phyloP scores from a whole-genome alignment of 31 red algal genomes.

The Endocladia muricata region DNA sequence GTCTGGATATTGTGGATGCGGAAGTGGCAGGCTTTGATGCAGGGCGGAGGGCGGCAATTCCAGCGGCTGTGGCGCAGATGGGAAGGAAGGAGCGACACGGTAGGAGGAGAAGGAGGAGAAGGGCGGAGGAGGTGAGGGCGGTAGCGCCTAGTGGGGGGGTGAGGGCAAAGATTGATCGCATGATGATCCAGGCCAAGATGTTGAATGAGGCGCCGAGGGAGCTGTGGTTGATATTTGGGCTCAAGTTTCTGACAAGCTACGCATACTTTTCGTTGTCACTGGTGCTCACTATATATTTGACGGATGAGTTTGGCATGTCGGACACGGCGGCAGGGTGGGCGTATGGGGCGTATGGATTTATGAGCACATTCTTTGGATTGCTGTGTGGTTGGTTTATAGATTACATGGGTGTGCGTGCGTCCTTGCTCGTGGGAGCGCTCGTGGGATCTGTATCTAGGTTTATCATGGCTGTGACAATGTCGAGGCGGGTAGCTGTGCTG shows the following conservation, averaged over 20 bases:
- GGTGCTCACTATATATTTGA: conserved; percentile 75
- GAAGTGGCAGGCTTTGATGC: too few species aligned
- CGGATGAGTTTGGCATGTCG: conserved; percentile 77
- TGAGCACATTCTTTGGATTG: conserved; percentile 86
- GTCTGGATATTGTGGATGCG: too few species aligned
- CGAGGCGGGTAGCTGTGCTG: conserved; percentile 19
- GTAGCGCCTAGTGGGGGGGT: too few species aligned
- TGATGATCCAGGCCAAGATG: conserved; percentile 24
- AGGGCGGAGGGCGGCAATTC: too few species aligned
- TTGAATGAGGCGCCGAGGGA: conserved; percentile 75
- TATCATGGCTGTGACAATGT: conserved; percentile 53
- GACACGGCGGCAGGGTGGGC: conserved; percentile 84
- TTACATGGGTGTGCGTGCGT: conserved; percentile 76
- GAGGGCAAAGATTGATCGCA: conserved; percentile 43
- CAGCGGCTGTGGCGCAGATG: too few species aligned
- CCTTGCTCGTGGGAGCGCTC: conserved; percentile 75
- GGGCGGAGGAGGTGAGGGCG: too few species aligned
- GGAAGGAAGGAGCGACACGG: too few species aligned
- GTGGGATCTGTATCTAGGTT: conserved; percentile 68
- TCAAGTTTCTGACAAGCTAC: conserved; percentile 90
- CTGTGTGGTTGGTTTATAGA: conserved; percentile 91
- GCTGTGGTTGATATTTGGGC: conserved; percentile 79
- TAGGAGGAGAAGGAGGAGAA: too few species aligned
- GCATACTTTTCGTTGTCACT: conserved; percentile 89
- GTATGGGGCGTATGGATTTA: conserved; percentile 89